Evolutionary conservation across 2,329 filamentous ascomycete species (phyloP).

Genomic region (Sphaerulina populicola): DNA sequence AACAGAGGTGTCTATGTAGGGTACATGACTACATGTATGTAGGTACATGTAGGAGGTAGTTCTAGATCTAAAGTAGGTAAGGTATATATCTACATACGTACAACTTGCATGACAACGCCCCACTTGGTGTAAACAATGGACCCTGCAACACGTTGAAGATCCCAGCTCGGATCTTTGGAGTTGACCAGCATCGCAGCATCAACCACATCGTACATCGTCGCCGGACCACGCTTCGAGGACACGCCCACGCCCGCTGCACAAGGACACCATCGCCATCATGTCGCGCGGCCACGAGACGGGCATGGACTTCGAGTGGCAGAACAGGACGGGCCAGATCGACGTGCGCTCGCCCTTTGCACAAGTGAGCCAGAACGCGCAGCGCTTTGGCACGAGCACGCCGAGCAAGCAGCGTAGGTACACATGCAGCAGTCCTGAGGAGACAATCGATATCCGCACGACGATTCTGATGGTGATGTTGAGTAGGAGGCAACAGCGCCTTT

Average conservation of each 20-base stretch:
- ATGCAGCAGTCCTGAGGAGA: not conserved
- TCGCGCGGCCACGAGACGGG: constrained; percentile 38
- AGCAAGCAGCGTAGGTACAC: constrained; percentile 18
- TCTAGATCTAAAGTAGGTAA: too few relatives aligned
- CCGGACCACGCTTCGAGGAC: not conserved
- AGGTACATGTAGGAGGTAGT: too few relatives aligned
- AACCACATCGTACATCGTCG: constrained; percentile 3
- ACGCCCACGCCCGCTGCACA: not conserved
- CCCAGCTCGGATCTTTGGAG: not conserved
- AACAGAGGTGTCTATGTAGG: too few relatives aligned
- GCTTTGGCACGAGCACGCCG: constrained; percentile 15
- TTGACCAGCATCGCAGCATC: not conserved
- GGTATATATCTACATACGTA: too few relatives aligned
- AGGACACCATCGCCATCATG: constrained; percentile 19
- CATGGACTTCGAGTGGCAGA: constrained; percentile 50
- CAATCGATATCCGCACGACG: not conserved
- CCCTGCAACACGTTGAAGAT: not conserved
- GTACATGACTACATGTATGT: too few relatives aligned
- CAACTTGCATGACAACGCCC: not conserved
- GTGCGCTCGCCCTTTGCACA: constrained; percentile 41
- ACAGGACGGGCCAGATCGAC: constrained; percentile 41
- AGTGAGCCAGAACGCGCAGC: constrained; percentile 32
- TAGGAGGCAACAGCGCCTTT: constrained; percentile 31
- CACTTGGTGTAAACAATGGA: not conserved
- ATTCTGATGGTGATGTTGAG: not conserved